Evolutionary conservation across 202 grass and related monocot species (phyloP).

Genomic region (Eragrostis tef): DNA sequence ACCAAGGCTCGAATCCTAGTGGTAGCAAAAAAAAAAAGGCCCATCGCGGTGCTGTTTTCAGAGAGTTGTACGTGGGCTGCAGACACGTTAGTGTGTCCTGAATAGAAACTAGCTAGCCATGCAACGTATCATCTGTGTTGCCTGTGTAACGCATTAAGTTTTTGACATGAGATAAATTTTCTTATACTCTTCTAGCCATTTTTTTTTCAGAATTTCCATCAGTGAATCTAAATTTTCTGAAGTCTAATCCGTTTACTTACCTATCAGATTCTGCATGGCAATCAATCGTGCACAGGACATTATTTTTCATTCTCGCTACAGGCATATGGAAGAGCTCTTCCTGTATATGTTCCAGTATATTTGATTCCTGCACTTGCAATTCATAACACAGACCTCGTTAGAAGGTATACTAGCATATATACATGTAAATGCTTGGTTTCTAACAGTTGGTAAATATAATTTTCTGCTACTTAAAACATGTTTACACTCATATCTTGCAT

Average conservation of each 20-base stretch:
- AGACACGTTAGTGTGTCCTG: no score
- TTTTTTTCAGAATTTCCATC: not conserved
- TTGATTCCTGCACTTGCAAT: slow-evolving; percentile 86
- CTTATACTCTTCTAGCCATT: not conserved
- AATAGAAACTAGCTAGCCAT: not conserved
- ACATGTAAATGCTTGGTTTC: slow-evolving; percentile 11
- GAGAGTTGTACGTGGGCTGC: no score
- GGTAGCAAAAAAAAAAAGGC: no score
- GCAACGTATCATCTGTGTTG: no score
- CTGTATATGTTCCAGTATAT: slow-evolving; percentile 94
- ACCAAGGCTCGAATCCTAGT: no score
- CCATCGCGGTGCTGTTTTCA: no score
- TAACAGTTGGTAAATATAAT: not conserved
- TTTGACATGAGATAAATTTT: not conserved
- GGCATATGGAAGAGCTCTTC: slow-evolving; percentile 91
- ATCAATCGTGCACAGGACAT: slow-evolving; percentile 78
- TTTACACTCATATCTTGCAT: no score
- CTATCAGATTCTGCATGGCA: slow-evolving; percentile 86
- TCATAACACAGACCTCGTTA: slow-evolving; percentile 75
- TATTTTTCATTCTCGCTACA: slow-evolving; percentile 83
- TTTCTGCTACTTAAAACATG: no score
- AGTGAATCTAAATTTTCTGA: not conserved
- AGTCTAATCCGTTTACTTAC: not conserved
- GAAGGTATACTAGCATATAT: slow-evolving; percentile 56
- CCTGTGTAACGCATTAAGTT: no score